Evolutionary conservation across 108 stramenopile genomes (phyloP), one percentile per base, ranked within the genome.

Genomic region (Conticribra guillardii): DNA sequence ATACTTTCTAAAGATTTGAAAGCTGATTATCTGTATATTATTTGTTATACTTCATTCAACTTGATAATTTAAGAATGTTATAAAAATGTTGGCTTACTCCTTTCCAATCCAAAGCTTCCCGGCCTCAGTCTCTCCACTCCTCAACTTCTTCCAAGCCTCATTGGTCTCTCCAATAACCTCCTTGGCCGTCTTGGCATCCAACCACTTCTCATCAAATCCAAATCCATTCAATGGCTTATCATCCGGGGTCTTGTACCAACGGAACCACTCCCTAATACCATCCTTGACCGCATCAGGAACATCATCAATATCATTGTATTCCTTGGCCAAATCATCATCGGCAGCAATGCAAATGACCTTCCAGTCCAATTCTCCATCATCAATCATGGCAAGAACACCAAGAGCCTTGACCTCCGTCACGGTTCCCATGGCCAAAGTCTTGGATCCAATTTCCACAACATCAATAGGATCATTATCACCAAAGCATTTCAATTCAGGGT

Each of bases 351-450:
- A 97, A 62, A 99, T 76, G 14, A 78, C 76, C 94, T 99, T 99
- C 99, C 99, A 99, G 86, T 99, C 99, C 75, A 99, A 87, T 84
- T 99, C 99, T 37, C 99, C 99, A 75, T 99, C 98, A 68, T 99
- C 99, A 81, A 99, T 99, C 99, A 99, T 99, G 81, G 98, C 99
- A 54, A 99, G 78, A 52, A 97, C 95, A 51, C 99, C 99, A 27
- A 99, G 84, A 5, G 95, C 84, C 89, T 98, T 98, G 74, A 99
- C 97, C 62, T 87, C 83, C 54, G 87, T 87, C 60, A 99, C 96
- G 52, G 92, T 57, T 67, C 99, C 98, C 89, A 89, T 86, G 22
- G 64, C 74, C 37, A 95, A 71, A 17, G 89, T 70, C 34, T 76
- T 70, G 29, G 85, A 83, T 18, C 99, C 99, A 59, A 99, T 97